A percentile compares a stretch with the other conserved stretches of the same genome.
These are phyloP conservation scores for Picea glauca DNA, from an alignment of 75 land plant species.

Conservation along the genomic window DNA sequence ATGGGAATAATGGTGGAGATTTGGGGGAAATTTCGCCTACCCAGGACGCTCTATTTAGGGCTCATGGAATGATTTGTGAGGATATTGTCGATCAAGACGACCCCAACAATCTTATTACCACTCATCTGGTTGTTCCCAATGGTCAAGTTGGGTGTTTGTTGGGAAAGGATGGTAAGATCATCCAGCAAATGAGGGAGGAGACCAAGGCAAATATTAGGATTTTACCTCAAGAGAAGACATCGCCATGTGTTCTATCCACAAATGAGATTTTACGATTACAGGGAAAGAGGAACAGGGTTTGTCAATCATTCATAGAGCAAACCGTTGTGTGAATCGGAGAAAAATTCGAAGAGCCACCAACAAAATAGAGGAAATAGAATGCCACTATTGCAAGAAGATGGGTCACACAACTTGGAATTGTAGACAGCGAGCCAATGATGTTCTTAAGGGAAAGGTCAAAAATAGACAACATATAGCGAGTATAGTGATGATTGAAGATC, in stretches of 20 bases:
- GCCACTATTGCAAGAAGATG: too few relatives aligned
- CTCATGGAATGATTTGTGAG: constrained; percentile 49
- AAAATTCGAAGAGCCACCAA: too few relatives aligned
- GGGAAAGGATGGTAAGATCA: constrained; percentile 50
- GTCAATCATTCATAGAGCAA: too few relatives aligned
- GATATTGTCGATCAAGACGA: constrained; percentile 22
- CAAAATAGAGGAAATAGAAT: too few relatives aligned
- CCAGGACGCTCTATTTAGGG: constrained; percentile 59
- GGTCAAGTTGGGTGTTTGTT: constrained; percentile 48
- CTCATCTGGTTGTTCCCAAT: constrained; percentile 43
- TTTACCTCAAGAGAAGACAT: constrained; percentile 36
- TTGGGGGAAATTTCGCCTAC: constrained; percentile 33
- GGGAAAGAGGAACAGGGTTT: too few relatives aligned
- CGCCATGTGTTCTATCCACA: constrained; percentile 21
- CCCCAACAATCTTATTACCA: constrained; percentile 10
- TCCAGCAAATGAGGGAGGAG: too few relatives aligned
- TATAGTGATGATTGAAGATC: too few relatives aligned
- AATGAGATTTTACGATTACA: constrained; percentile 42
- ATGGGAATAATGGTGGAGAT: not conserved
- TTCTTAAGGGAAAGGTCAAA: too few relatives aligned
- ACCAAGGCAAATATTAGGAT: constrained; percentile 35
- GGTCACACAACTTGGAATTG: too few relatives aligned
- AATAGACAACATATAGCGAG: too few relatives aligned
- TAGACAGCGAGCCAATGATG: too few relatives aligned
- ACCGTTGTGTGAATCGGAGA: too few relatives aligned